Conservation (phyloP, 176 grass and related monocot species). For the Oryza punctata region DNA sequence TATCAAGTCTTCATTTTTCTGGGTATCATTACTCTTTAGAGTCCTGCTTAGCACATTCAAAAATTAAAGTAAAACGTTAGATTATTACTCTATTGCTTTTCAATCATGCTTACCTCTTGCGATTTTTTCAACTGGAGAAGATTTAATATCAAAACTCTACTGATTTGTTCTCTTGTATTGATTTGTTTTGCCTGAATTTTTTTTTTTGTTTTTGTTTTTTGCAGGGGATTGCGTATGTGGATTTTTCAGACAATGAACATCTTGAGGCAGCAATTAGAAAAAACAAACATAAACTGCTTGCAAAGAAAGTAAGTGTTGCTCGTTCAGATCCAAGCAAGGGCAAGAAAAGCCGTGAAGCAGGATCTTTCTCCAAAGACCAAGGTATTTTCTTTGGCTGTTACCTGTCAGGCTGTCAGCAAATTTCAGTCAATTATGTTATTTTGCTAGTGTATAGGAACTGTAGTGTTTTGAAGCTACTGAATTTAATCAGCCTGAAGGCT, state of each 20-base stretch:
- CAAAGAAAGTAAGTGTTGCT: conserved; percentile 77
- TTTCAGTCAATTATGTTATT: not conserved
- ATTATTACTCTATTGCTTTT: not conserved
- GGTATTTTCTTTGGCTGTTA: conserved; percentile 44
- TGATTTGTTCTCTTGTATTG: not conserved
- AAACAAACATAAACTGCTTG: conserved; percentile 74
- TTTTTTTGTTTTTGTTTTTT: conserved; percentile 44
- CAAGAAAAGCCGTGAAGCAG: conserved; percentile 57
- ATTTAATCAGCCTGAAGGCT: conserved; percentile 4
- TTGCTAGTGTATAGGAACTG: not conserved
- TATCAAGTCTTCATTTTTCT: conserved; percentile 20
- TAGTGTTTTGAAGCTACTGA: conserved; percentile 4
- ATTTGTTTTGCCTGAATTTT: conserved; percentile 26
- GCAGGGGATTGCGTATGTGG: conserved; percentile 94
- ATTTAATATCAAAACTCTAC: not conserved
- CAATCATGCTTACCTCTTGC: not conserved
- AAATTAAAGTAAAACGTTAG: not conserved
- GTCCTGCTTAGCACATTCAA: not conserved
- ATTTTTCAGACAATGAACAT: conserved; percentile 84
- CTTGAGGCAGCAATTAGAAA: conserved; percentile 84
- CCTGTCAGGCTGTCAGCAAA: not conserved
- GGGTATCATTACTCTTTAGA: not conserved
- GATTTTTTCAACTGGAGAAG: not conserved
- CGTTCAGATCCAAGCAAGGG: conserved; percentile 77
- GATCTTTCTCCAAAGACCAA: conserved; percentile 42